Evolutionary conservation across 345 rosid genomes (phyloP), one percentile per base, ranked within the genome.

Genomic region (Citrus maxima): DNA sequence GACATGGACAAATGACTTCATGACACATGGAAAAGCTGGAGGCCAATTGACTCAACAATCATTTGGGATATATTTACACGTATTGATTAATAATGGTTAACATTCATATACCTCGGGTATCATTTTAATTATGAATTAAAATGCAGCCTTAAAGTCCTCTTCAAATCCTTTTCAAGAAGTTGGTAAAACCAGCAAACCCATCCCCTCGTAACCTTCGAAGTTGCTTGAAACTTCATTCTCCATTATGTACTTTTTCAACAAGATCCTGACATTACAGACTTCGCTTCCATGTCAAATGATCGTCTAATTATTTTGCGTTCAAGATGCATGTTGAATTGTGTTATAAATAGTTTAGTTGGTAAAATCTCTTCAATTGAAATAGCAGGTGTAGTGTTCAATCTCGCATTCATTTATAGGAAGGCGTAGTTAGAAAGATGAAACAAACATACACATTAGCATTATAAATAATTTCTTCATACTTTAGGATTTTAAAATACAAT

Each of bases 131-230:
- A 40, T 10, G 46, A 40, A 1, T 40, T 40, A 40, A 40, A 40
- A 40, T 71, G 75, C 40, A 71, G 40, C 27, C 27, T 4, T 19
- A 51, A 54, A 19, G 22, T 22, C 9, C 72, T 40, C 30, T 77
- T 67, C 72, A 67, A 56, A 30, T 78, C n/a, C n/a, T 51, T 24
- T 74, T 67, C 32, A 61, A 35, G 12, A 76, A 80, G 72, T 13
- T 70, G 72, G 70, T 80, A 62, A 25, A 58, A n/a, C 83, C 83
- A 68, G 55, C 79, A 56, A 27, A 34, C 37, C 82, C 66, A 46
- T 69, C 76, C 7, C 66, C 75, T 32, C 22, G 2, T 7, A 49
- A 75, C 7, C 80, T 76, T 32, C 55, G 3, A 0, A 40, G 60
- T 1, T 51, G 27, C 30, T 28, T 70, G 27, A 62, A 75, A 32